Evolutionary conservation across 2,329 filamentous ascomycete species (phyloP).

Genomic region (Incumbomyces delicatus): DNA sequence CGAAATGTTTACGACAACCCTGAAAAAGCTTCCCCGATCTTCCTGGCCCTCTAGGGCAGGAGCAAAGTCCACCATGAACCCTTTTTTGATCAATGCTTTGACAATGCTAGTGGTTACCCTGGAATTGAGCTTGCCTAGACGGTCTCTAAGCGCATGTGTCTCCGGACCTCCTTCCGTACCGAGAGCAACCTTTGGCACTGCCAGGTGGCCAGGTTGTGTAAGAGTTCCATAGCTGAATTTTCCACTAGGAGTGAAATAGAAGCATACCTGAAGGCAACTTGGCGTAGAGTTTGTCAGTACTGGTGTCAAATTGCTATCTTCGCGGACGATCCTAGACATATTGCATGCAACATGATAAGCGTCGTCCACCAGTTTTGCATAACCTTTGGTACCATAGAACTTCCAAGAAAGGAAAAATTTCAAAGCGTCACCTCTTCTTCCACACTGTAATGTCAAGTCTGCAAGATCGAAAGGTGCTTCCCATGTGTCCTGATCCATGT

Average conservation of each 20-base stretch:
- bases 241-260: constrained; percentile 65
- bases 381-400: constrained; percentile 73
- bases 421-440: constrained; percentile 70
- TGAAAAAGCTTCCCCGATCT: constrained; percentile 43
- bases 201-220: constrained; percentile 16
- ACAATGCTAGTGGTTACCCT: constrained; percentile 47
- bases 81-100: constrained; percentile 44
- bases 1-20: constrained; percentile 57
- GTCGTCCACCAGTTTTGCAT: constrained; percentile 57
- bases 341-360: constrained; percentile 64
- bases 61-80: constrained; percentile 62
- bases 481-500: constrained; percentile 19
- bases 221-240: constrained; percentile 29
- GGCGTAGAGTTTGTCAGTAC: constrained; percentile 58
- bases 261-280: constrained; percentile 88
- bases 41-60: constrained; percentile 29
- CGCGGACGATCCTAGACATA: constrained; percentile 52
- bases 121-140: constrained; percentile 40
- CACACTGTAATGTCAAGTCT: constrained; percentile 88
- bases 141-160: neutral
- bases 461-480: constrained; percentile 76
- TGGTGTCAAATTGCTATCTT: constrained; percentile 54
- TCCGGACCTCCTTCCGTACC: neutral
- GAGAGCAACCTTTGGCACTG: neutral
- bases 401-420: constrained; percentile 85